phyloP scores from a whole-genome alignment of 257 asterid genomes.

The Marsdenia floribunda region DNA sequence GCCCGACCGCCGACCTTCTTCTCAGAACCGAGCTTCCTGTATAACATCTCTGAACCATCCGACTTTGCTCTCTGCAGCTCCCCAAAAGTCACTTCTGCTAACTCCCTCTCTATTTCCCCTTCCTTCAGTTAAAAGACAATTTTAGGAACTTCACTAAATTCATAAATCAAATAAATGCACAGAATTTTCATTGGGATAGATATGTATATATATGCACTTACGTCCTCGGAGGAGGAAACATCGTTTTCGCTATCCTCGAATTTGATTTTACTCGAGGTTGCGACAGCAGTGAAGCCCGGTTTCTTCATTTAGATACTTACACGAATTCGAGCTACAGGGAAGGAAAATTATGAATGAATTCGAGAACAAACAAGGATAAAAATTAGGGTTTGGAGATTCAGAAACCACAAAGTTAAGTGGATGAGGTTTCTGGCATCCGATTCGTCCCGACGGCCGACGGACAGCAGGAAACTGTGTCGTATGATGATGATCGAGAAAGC shows the following conservation, averaged over 20 bases:
- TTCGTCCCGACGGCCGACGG: background rate
- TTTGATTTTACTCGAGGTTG: constrained; percentile 44
- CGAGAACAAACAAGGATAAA: background rate
- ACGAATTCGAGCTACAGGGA: background rate
- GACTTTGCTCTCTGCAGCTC: constrained; percentile 83
- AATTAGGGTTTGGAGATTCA: background rate
- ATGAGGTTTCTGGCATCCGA: background rate
- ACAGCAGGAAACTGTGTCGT: background rate
- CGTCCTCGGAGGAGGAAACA: constrained; percentile 47
- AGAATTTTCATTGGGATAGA: background rate
- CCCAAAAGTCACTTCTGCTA: constrained; percentile 85
- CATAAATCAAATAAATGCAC: background rate
- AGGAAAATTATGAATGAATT: background rate
- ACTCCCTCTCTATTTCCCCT: constrained; percentile 55
- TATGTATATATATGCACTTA: constrained; percentile 20
- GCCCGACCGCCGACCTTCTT: constrained; percentile 60
- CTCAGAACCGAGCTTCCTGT: constrained; percentile 40
- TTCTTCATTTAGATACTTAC: background rate
- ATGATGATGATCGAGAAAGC: background rate
- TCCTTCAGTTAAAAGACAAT: constrained; percentile 29
- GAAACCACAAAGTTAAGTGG: background rate
- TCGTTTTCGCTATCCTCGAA: constrained; percentile 38
- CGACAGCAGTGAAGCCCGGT: background rate
- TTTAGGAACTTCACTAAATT: background rate
- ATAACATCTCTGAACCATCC: constrained; percentile 71